Evolutionary conservation across 495 filamentous ascomycete species (phyloP).

Genomic region (Penicillium argentinense): DNA sequence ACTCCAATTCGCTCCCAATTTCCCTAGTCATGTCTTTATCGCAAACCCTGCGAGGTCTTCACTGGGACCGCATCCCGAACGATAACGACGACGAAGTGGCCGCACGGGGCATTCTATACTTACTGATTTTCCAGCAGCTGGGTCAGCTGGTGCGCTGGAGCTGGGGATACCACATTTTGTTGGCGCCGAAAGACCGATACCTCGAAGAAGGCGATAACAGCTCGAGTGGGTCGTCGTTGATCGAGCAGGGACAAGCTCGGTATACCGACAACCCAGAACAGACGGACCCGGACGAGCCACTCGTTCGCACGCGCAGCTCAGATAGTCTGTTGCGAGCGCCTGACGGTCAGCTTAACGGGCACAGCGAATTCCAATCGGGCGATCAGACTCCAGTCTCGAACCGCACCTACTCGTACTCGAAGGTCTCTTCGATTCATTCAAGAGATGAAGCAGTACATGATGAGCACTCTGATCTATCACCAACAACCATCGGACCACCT

Average conservation of each 20-base stretch:
- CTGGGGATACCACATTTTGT: conserved; percentile 92
- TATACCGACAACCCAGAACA: conserved; percentile 63
- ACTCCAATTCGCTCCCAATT: conserved; percentile 96
- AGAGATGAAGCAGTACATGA: conserved; percentile 17
- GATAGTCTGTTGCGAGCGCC: conserved; percentile 22
- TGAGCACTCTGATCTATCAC: conserved; percentile 22
- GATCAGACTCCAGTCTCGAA: conserved; percentile 42
- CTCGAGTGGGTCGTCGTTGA: conserved; percentile 38
- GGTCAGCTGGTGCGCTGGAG: conserved; percentile 96
- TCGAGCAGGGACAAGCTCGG: conserved; percentile 63
- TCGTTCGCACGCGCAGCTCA: conserved; percentile 36
- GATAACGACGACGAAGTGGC: conserved; percentile 96
- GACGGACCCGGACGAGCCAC: conserved; percentile 42
- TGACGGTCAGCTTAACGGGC: conserved; percentile 10
- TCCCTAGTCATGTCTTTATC: conserved; percentile 93
- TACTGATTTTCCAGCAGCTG: conserved; percentile 96
- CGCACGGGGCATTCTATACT: conserved; percentile 89
- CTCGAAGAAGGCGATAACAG: conserved; percentile 62
- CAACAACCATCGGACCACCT: conserved; percentile 32
- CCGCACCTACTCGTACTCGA: conserved; percentile 36
- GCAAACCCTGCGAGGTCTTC: conserved; percentile 83
- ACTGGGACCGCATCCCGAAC: conserved; percentile 86
- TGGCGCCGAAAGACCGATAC: conserved; percentile 68
- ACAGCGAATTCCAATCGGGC: conserved; percentile 37
- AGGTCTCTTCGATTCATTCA: conserved; percentile 29